These are phyloP conservation scores for Backusella tuberculispora DNA, from an alignment of 192 early-diverging fungal species.

Conservation along the genomic window DNA sequence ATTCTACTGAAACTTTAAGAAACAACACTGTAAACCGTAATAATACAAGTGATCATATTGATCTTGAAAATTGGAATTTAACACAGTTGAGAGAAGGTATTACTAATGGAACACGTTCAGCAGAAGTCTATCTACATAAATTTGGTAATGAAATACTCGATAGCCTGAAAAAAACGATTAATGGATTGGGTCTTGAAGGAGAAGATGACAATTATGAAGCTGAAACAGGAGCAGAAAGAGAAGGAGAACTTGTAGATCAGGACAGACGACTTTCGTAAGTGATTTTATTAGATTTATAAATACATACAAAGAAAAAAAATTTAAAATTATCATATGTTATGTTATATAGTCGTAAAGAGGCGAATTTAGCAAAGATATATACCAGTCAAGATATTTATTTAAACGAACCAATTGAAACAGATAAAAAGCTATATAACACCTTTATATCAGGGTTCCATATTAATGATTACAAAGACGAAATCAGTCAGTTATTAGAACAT, in stretches of 20 bases:
- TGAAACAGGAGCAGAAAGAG: constrained; percentile 32
- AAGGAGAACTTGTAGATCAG: constrained; percentile 18
- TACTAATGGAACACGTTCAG: constrained; percentile 42
- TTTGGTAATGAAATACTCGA: constrained; percentile 48
- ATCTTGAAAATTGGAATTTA: constrained; percentile 33
- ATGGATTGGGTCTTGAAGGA: constrained; percentile 36
- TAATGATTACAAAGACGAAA: constrained; percentile 52
- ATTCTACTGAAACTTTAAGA: constrained; percentile 6
- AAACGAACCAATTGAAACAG: constrained; percentile 43
- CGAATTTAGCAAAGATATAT: constrained; percentile 45
- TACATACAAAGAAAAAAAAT: neutral
- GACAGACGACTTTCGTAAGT: constrained; percentile 28
- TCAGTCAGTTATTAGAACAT: constrained; percentile 42
- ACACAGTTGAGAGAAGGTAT: constrained; percentile 30
- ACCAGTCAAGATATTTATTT: constrained; percentile 44
- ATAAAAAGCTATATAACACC: constrained; percentile 44
- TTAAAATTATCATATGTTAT: neutral
- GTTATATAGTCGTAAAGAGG: constrained; percentile 41
- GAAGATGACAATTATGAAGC: constrained; percentile 29
- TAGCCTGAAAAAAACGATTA: constrained; percentile 46
- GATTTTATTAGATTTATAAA: neutral
- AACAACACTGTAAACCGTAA: neutral
- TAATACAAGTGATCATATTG: neutral
- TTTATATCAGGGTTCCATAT: constrained; percentile 50
- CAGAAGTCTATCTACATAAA: constrained; percentile 54